Base-by-base conservation (phyloP, 768 basidiomycete species). In the Sutorius australiensis region DNA sequence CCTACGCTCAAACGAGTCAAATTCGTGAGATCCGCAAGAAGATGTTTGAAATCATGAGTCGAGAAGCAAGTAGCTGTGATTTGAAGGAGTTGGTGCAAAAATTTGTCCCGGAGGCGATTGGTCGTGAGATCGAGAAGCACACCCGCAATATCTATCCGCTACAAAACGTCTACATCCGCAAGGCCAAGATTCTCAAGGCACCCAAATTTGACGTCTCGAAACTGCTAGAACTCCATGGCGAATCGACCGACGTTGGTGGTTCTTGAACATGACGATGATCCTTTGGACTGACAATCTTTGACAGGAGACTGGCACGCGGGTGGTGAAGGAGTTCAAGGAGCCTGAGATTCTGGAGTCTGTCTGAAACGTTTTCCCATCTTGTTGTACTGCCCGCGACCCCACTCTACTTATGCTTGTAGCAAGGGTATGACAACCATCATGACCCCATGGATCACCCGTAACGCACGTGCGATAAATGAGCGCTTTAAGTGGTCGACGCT, bases 111-210 rank as follows among this genome's bases (percentile, higher is more conserved):
- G 97, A 99, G 77, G 92, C 91, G 57, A 98, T 99, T 65, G 97
- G 97, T 62, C 87, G 95, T 63, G 97, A 99, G 81, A 99, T 99
- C 62, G 97, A 99, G 84, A 99, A 99, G 81, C 87, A 95, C 48
- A 81, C 87, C 57, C 81, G 92, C 66, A 89, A 87, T 73, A 98
- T 98, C 78, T 99, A 95, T 80, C 97, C 97, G 63, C 77, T 99
- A 68, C 95, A 98, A 80, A 98, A 98, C 73, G 95, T 98, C 69
- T 95, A 94, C 78, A 83, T 98, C 67, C 89, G 97, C 77, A 98
- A 99, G 80, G 95, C 90, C 64, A 99, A 99, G 83, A 98, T 99
- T 71, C 80, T 99, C 67, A 98, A 98, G 77, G 80, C 95, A 58
- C 97, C 97, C 60, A 97, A 95, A 73, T 94, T 95, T 72, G 95